Percentiles rank a stretch among this genome's conserved stretches.
These are phyloP conservation scores for Starmerella stigmatis DNA, from an alignment of 805 yeast genomes.

Conservation along the genomic window DNA sequence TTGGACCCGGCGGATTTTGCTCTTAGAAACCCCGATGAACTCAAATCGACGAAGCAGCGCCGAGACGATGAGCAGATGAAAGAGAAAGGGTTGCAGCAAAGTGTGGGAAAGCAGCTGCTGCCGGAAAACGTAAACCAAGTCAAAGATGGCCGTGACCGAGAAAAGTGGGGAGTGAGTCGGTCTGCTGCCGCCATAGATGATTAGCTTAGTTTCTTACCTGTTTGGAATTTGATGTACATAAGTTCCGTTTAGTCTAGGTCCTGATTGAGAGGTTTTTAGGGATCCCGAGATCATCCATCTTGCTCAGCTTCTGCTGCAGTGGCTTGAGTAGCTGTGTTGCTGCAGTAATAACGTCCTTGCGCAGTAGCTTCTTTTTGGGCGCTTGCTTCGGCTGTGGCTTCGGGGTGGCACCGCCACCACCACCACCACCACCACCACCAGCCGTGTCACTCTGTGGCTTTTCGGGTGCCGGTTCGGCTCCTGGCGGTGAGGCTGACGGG, in stretches of 20 bases:
- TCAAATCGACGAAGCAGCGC: constrained; percentile 25
- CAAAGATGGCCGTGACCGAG: constrained; percentile 36
- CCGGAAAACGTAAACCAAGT: constrained; percentile 30
- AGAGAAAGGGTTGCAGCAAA: constrained; percentile 25
- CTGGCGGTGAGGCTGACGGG: background rate
- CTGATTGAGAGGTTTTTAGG: background rate
- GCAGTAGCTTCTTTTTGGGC: constrained; percentile 12
- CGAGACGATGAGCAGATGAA: constrained; percentile 25
- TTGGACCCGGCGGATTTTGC: constrained; percentile 28
- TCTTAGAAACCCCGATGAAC: constrained; percentile 26
- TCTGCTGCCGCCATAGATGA: constrained; percentile 36
- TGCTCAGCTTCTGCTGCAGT: constrained; percentile 16
- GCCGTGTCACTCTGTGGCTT: background rate
- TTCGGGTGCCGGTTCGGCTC: background rate
- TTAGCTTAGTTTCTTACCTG: too few species aligned
- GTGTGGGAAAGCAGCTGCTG: constrained; percentile 26
- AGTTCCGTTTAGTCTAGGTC: background rate
- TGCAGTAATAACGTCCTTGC: constrained; percentile 22
- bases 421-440: too few species aligned
- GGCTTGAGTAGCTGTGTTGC: constrained; percentile 22
- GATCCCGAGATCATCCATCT: constrained; percentile 12
- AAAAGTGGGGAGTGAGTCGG: constrained; percentile 35
- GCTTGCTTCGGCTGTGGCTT: constrained; percentile 2
- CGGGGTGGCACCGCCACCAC: background rate
- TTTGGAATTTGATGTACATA: background rate